A percentile compares a stretch with the other conserved stretches of the same genome.
phyloP scores from a whole-genome alignment of 75 land plant species.

The Cunninghamia lanceolata region DNA sequence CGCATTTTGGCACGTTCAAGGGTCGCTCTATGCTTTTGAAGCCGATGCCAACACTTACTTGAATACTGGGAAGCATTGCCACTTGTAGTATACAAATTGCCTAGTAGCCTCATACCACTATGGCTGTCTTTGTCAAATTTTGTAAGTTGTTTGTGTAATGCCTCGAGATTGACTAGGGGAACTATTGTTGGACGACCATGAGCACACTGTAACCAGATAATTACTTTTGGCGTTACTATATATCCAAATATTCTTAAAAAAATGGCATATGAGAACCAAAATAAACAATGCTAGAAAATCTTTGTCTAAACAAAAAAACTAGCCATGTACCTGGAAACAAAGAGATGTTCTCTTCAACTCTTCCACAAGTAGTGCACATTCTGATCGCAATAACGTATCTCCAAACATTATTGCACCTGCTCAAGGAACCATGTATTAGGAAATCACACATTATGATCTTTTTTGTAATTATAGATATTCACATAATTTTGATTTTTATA shows the following conservation, averaged over 20 bases:
- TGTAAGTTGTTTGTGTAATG: conserved; percentile 52
- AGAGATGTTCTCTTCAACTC: conserved; percentile 83
- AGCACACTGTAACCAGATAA: conserved; percentile 72
- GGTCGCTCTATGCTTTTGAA: conserved; percentile 37
- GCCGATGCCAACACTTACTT: conserved; percentile 52
- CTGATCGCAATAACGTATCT: conserved; percentile 77
- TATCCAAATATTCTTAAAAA: background rate
- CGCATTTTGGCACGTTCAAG: conserved; percentile 40
- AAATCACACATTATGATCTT: background rate
- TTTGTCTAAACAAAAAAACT: background rate
- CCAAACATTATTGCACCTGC: conserved; percentile 99
- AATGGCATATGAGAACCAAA: background rate
- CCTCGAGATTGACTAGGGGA: conserved; percentile 79
- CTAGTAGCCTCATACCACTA: background rate
- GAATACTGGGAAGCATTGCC: background rate
- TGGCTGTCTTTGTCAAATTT: conserved; percentile 16
- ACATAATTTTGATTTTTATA: conserved; percentile 14
- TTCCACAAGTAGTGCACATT: conserved; percentile 81
- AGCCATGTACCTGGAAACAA: conserved; percentile 74
- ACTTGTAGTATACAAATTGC: background rate
- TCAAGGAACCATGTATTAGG: background rate
- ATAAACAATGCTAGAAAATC: background rate
- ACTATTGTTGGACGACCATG: conserved; percentile 98
- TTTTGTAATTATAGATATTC: background rate
- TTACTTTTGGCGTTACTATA: background rate